A percentile compares a stretch with the other conserved stretches of the same genome.
Conservation (phyloP, 129 eudicot species). For the Lactuca sativa region DNA sequence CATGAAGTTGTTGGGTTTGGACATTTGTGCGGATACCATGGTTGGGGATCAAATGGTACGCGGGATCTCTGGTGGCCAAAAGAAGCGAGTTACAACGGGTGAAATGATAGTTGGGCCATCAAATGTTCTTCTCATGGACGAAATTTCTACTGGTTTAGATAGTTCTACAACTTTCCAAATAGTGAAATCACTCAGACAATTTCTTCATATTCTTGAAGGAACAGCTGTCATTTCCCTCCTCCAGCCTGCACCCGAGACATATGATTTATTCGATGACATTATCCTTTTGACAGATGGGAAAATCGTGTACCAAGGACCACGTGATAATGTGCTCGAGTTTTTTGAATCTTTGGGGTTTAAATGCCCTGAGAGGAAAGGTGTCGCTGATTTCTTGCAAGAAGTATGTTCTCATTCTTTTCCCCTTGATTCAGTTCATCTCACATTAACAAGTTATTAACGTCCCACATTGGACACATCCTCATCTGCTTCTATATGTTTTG, state of each 20-base stretch:
- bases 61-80: slow-evolving; percentile 43
- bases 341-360: slow-evolving; percentile 57
- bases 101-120: slow-evolving; percentile 74
- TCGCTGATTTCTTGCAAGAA: slow-evolving; percentile 72
- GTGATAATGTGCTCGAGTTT: slow-evolving; percentile 62
- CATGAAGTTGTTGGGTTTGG: slow-evolving; percentile 36
- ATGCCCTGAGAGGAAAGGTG: slow-evolving; percentile 62
- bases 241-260: slow-evolving; percentile 82
- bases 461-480: too few species aligned
- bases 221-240: slow-evolving; percentile 69
- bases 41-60: slow-evolving; percentile 40
- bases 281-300: slow-evolving; percentile 63
- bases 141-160: slow-evolving; percentile 72
- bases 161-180: slow-evolving; percentile 72
- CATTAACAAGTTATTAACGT: too few species aligned
- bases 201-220: slow-evolving; percentile 61
- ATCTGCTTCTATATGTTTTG: neutral
- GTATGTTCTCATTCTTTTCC: slow-evolving; percentile 25
- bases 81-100: slow-evolving; percentile 49
- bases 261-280: slow-evolving; percentile 67
- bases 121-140: slow-evolving; percentile 64
- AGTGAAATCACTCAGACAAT: slow-evolving; percentile 49
- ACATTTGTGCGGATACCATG: slow-evolving; percentile 41
- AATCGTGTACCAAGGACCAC: slow-evolving; percentile 75
- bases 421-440: neutral